Evolutionary conservation across 306 rosid species (phyloP).

Genomic region (Crotalaria pallida): DNA sequence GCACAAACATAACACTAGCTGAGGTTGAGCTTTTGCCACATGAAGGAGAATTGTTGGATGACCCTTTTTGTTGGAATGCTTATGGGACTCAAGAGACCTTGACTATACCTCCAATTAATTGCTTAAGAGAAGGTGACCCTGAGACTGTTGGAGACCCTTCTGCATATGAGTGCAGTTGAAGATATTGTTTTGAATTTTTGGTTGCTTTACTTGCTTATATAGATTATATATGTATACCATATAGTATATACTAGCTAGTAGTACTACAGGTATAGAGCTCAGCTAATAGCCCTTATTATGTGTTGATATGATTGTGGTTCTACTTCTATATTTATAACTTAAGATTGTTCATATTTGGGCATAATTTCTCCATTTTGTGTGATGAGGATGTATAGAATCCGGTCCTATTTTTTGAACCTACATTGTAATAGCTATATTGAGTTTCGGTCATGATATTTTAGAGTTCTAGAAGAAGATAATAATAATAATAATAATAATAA

Average conservation of each 20-base stretch:
- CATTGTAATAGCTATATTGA: constrained; percentile 21
- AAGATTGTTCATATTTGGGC: constrained; percentile 54
- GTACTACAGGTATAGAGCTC: constrained; percentile 30
- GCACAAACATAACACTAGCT: constrained; percentile 76
- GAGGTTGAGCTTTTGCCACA: constrained; percentile 82
- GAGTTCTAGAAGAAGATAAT: too few relatives aligned
- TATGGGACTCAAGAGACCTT: constrained; percentile 71
- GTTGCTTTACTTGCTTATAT: neutral
- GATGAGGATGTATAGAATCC: constrained; percentile 30
- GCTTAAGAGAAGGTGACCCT: constrained; percentile 74
- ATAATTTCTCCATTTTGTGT: constrained; percentile 39
- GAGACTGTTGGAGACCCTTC: constrained; percentile 36
- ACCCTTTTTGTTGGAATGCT: constrained; percentile 96
- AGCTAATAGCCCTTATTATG: constrained; percentile 9
- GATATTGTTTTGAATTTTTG: neutral
- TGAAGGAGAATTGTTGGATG: constrained; percentile 74
- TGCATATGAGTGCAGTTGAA: constrained; percentile 45
- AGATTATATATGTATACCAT: constrained; percentile 12
- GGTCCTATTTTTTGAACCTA: constrained; percentile 18
- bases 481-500: too few relatives aligned
- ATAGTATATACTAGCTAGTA: neutral
- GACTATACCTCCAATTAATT: constrained; percentile 84
- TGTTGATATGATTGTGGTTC: constrained; percentile 16
- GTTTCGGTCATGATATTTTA: too few relatives aligned
- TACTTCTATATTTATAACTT: constrained; percentile 12